Evolutionary conservation across 306 rosid species (phyloP), one percentile per base, ranked within the genome.

Genomic region (Leucaena leucocephala): DNA sequence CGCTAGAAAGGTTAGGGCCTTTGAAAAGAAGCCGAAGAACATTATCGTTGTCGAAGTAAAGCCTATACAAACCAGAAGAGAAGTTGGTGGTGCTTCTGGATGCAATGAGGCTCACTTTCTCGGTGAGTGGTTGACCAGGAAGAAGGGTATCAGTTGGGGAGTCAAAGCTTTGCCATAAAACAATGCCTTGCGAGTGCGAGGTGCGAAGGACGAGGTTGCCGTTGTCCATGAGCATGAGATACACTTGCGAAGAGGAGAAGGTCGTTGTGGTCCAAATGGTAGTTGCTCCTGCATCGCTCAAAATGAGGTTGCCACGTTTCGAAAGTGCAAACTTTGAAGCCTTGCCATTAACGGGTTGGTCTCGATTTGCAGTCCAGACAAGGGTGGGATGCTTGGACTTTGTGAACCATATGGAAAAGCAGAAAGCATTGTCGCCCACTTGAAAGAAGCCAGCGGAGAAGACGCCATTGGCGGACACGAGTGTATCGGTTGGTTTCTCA

Each of bases 321-420:
- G 65, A 12, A 15, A 87, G 68, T 35, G 71, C 69, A 13, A 86
- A 83, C 10, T 36, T 49, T 46, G 62, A 55, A 55, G 5, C 62
- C 4, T 75, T 72, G 3, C 83, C 83, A 22, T 86, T 83, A 33
- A 68, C 91, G 0, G 89, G 91, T 14, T 22, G 72, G 59, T 83
- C 82, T 1, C 86, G 86, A 11, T 87, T 86, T 7, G 85, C 89
- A 77, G 50, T 84, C 94, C 91, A 90, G 62, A 86, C 72, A 69
- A 14, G 81, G 63, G 5, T 84, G 79, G 1, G 82, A 80, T 76
- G 27, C 27, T 82, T 72, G 36, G 52, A 7, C 81, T 68, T 73
- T 43, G 42, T 55, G 68, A 74, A 58, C 68, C 78, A 58, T 33
- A 74, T 27, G 55, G 57, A 66, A 42, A 74, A 58, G 57, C 8